Conservation (phyloP, 306 rosid species). For the Datisca glomerata region DNA sequence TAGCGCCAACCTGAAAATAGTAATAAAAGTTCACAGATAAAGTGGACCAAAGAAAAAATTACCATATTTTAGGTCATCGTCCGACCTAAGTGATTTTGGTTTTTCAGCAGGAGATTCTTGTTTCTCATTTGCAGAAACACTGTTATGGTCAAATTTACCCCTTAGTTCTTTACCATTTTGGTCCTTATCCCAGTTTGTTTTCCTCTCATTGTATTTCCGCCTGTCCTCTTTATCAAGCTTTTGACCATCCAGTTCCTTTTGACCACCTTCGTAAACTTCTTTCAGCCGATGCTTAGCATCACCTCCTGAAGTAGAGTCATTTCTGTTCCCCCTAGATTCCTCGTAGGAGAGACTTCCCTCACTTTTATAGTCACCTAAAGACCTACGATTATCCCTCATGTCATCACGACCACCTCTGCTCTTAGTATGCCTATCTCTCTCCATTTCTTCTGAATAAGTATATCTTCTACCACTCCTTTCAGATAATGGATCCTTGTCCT, state of each 20-base stretch:
- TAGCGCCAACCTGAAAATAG: neutral
- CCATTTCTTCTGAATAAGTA: slow-evolving; percentile 31
- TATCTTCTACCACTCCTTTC: slow-evolving; percentile 51
- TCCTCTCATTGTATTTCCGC: slow-evolving; percentile 29
- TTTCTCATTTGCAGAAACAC: slow-evolving; percentile 21
- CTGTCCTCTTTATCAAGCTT: slow-evolving; percentile 28
- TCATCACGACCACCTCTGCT: slow-evolving; percentile 51
- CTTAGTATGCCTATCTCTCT: slow-evolving; percentile 35
- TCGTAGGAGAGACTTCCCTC: slow-evolving; percentile 29
- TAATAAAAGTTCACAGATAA: no score
- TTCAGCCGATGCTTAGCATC: slow-evolving; percentile 24
- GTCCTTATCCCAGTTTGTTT: slow-evolving; percentile 32
- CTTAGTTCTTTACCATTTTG: slow-evolving; percentile 25
- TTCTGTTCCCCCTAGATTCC: slow-evolving; percentile 34
- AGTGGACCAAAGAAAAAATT: slow-evolving; percentile 9
- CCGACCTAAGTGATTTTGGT: slow-evolving; percentile 29
- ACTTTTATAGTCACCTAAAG: slow-evolving; percentile 44
- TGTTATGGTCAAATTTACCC: slow-evolving; percentile 21
- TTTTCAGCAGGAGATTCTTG: slow-evolving; percentile 47
- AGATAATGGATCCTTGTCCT: slow-evolving; percentile 42
- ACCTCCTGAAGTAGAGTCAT: slow-evolving; percentile 27
- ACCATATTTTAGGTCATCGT: slow-evolving; percentile 29
- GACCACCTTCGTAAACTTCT: slow-evolving; percentile 42
- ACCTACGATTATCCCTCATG: slow-evolving; percentile 43
- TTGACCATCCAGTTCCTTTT: slow-evolving; percentile 35